Evolutionary conservation across 345 rosid genomes (phyloP).

Genomic region (Combretum micranthum): DNA sequence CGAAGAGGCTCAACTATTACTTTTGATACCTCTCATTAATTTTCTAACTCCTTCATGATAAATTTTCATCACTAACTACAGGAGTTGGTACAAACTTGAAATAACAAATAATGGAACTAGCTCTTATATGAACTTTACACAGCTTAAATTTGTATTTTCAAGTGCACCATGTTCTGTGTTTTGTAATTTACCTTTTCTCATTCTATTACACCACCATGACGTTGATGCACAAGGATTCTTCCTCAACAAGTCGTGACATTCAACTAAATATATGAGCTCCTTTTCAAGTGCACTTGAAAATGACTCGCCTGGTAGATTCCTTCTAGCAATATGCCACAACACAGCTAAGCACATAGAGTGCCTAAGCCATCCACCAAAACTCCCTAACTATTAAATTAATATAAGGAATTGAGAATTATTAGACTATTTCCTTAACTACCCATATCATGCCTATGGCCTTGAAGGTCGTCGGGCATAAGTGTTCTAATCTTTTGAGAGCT

Average conservation of each 20-base stretch:
- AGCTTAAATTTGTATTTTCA: conserved; percentile 23
- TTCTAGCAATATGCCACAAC: no score
- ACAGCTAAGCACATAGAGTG: no score
- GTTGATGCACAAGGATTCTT: conserved; percentile 21
- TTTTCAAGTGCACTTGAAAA: conserved; percentile 54
- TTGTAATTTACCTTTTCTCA: conserved; percentile 36
- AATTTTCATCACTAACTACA: conserved; percentile 29
- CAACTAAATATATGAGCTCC: conserved; percentile 49
- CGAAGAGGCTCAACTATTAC: no score
- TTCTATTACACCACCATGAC: conserved; percentile 31
- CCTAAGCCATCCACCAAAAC: no score
- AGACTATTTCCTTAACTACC: no score
- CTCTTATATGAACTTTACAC: conserved; percentile 26
- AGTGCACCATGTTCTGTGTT: conserved; percentile 23
- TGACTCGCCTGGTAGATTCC: conserved; percentile 36
- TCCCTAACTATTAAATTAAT: no score
- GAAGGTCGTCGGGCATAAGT: no score
- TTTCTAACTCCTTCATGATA: conserved; percentile 22
- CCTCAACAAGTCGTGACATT: conserved; percentile 39
- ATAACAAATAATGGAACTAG: conserved; percentile 50
- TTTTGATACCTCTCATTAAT: no score
- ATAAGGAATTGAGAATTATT: no score
- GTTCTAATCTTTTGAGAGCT: no score
- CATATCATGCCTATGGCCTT: no score
- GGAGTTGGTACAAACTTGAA: conserved; percentile 58